phyloP scores from a whole-genome alignment of 768 basidiomycete species.

The Crucibulum laeve region DNA sequence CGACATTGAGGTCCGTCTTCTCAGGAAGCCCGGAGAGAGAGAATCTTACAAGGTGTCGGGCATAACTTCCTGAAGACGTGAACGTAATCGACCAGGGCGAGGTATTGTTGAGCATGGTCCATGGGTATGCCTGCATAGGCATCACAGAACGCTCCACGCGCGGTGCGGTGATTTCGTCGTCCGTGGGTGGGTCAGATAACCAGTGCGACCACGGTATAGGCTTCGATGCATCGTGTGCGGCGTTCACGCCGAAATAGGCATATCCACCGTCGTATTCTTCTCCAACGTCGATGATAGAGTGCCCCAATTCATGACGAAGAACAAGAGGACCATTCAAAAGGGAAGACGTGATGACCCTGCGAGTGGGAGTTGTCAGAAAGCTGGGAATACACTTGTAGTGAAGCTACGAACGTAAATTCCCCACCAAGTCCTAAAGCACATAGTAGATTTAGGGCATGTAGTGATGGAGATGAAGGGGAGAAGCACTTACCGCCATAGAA shows the following conservation, averaged over 20 bases:
- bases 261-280: conserved; percentile 83
- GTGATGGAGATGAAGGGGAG: background rate
- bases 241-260: conserved; percentile 69
- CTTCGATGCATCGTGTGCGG: conserved; percentile 36
- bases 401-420: conserved; percentile 54
- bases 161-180: conserved; percentile 9
- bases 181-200: conserved; percentile 41
- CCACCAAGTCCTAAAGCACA: conserved; percentile 60
- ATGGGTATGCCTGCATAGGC: conserved; percentile 73
- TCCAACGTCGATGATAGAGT: conserved; percentile 74
- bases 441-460: background rate
- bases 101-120: conserved; percentile 64
- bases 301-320: conserved; percentile 75
- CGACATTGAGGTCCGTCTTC: conserved; percentile 46
- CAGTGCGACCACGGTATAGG: conserved; percentile 69
- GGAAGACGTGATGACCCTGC: conserved; percentile 73
- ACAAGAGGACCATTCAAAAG: conserved; percentile 70
- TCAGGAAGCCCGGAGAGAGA: conserved; percentile 69
- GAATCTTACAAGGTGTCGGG: conserved; percentile 59
- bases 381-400: background rate
- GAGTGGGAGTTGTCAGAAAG: background rate
- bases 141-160: conserved; percentile 67
- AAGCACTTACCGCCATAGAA: conserved; percentile 61
- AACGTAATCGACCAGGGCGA: conserved; percentile 59
- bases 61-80: conserved; percentile 58